phyloP scores from a whole-genome alignment of 1,284 basidiomycete species.

The Exobasidium cylindrosporum region DNA sequence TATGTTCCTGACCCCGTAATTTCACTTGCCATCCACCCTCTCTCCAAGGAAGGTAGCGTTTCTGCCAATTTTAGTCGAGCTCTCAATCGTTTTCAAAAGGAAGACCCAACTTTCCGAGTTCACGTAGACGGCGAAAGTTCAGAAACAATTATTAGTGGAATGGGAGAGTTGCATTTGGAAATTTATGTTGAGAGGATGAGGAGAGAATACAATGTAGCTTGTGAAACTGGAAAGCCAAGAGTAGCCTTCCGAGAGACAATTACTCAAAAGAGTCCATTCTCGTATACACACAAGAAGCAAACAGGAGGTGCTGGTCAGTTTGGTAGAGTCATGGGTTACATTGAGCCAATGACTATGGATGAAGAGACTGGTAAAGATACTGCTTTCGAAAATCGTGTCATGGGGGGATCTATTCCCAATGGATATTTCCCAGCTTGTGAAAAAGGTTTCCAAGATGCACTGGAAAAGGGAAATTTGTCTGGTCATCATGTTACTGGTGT shows the following conservation, averaged over 20 bases:
- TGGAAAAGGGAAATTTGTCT: constrained; percentile 84
- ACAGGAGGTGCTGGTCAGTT: constrained; percentile 96
- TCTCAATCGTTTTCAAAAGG: constrained; percentile 95
- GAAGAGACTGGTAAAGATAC: constrained; percentile 78
- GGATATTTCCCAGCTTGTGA: constrained; percentile 93
- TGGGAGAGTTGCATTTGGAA: constrained; percentile 98
- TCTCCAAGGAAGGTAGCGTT: constrained; percentile 79
- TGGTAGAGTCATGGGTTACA: constrained; percentile 80
- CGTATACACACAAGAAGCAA: constrained; percentile 98
- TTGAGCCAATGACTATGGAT: constrained; percentile 85
- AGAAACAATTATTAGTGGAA: constrained; percentile 99
- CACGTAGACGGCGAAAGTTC: constrained; percentile 91
- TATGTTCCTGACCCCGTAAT: constrained; percentile 98
- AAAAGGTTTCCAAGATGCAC: constrained; percentile 93
- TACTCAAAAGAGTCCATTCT: constrained; percentile 75
- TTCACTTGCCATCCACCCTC: constrained; percentile 86
- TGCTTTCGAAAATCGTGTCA: constrained; percentile 82
- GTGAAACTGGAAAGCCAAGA: constrained; percentile 89
- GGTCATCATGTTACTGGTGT: constrained; percentile 85
- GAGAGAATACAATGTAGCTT: constrained; percentile 93
- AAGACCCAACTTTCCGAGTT: constrained; percentile 97
- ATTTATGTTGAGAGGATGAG: constrained; percentile 99
- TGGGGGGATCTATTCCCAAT: constrained; percentile 86
- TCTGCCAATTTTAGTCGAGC: constrained; percentile 75
- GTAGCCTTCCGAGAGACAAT: constrained; percentile 97